A percentile compares a stretch with the other conserved stretches of the same genome.
These are phyloP conservation scores for Solanum pinnatisectum DNA, from an alignment of 257 asterid species.

Conservation along the genomic window DNA sequence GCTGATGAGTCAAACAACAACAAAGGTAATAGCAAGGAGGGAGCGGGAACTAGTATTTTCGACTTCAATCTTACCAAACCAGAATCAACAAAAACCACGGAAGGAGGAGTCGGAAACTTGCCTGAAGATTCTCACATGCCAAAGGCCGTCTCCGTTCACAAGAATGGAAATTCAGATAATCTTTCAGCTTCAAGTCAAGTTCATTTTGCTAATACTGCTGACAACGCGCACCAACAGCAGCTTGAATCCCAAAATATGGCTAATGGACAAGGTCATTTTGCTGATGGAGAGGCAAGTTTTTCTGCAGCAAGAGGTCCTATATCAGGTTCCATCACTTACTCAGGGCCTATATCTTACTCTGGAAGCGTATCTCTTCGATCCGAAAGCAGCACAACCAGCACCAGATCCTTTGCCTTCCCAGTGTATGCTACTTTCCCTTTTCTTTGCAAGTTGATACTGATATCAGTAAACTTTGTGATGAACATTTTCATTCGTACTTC, in stretches of 20 bases:
- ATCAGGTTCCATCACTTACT: constrained; percentile 37
- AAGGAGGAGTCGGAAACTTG: constrained; percentile 1
- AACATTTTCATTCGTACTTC: neutral
- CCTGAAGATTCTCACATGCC: neutral
- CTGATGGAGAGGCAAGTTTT: constrained; percentile 72
- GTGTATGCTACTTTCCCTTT: constrained; percentile 30
- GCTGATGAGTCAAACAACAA: constrained; percentile 27
- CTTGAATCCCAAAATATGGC: neutral
- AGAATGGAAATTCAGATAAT: neutral
- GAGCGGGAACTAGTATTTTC: constrained; percentile 32
- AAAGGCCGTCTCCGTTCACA: neutral
- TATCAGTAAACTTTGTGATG: neutral
- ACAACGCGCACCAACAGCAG: constrained; percentile 5
- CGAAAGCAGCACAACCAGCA: constrained; percentile 80
- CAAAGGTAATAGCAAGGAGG: constrained; percentile 33
- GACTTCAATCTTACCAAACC: constrained; percentile 31
- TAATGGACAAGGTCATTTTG: constrained; percentile 21
- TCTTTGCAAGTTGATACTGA: neutral
- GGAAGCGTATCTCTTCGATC: constrained; percentile 85
- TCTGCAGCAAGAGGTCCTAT: constrained; percentile 25
- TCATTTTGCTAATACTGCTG: neutral
- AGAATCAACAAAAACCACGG: neutral
- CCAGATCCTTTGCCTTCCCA: constrained; percentile 89
- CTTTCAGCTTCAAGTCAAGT: neutral
- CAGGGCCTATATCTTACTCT: constrained; percentile 59